phyloP scores from a whole-genome alignment of 2,329 filamentous ascomycete species.

The Trichoderma sp. region DNA sequence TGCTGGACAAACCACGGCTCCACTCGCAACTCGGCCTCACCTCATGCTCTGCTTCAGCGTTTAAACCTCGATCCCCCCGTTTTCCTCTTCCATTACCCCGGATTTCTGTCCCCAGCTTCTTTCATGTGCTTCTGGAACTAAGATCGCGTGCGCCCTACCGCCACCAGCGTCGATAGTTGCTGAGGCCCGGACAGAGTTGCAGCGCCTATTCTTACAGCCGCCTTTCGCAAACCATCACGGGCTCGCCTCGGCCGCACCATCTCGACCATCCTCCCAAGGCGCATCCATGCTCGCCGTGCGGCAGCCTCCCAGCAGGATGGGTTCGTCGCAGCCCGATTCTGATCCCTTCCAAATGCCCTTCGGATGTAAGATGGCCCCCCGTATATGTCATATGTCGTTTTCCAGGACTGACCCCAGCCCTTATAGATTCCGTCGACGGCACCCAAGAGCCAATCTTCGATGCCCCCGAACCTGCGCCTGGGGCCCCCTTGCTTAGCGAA shows the following conservation, averaged over 20 bases:
- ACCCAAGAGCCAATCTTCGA: slow-evolving; percentile 53
- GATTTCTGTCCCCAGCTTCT: slow-evolving; percentile 32
- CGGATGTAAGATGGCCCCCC: slow-evolving; percentile 62
- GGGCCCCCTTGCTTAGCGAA: slow-evolving; percentile 67
- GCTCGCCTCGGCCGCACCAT: background rate
- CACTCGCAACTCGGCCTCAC: slow-evolving; percentile 29
- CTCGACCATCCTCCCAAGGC: slow-evolving; percentile 34
- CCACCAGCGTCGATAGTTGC: slow-evolving; percentile 3
- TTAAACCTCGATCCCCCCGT: slow-evolving; percentile 26
- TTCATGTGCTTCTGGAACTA: slow-evolving; percentile 28
- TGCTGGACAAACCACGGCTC: slow-evolving; percentile 21
- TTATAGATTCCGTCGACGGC: slow-evolving; percentile 51
- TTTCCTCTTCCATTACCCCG: slow-evolving; percentile 32
- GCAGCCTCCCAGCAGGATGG: slow-evolving; percentile 60
- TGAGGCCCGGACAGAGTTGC: background rate
- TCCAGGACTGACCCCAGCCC: slow-evolving; percentile 9
- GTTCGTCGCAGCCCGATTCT: slow-evolving; percentile 58
- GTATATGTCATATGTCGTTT: background rate
- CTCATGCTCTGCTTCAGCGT: slow-evolving; percentile 18
- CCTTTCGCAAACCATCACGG: slow-evolving; percentile 13
- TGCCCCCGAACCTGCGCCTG: slow-evolving; percentile 65
- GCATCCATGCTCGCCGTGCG: slow-evolving; percentile 62
- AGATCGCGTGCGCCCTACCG: slow-evolving; percentile 24
- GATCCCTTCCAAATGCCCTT: slow-evolving; percentile 61
- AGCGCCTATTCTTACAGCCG: slow-evolving; percentile 16